These are phyloP conservation scores for Colletotrichum graminicola DNA, from an alignment of 2,329 filamentous ascomycete species.

Conservation along the genomic window DNA sequence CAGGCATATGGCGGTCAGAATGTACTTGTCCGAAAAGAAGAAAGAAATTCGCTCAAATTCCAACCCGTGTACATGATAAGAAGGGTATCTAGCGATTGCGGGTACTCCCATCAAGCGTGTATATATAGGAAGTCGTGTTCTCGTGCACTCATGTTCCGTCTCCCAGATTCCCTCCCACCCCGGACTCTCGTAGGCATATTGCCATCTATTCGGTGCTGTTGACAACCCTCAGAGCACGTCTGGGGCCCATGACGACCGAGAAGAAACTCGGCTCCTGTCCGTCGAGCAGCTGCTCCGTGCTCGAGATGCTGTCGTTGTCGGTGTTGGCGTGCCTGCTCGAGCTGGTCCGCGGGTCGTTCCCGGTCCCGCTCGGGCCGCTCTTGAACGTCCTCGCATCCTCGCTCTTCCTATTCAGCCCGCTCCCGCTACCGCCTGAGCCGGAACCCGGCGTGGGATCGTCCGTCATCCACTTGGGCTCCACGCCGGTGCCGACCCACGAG, in stretches of 20 bases:
- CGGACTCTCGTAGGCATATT: background rate
- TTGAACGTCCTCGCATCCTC: conserved; percentile 35
- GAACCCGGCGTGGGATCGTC: conserved; percentile 45
- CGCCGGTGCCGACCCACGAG: conserved; percentile 50
- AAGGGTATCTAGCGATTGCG: conserved; percentile 41
- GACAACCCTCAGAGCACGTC: conserved; percentile 76
- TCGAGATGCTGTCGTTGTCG: conserved; percentile 48
- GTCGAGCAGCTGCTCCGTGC: conserved; percentile 68
- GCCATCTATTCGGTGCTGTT: conserved; percentile 59
- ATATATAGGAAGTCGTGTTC: conserved; percentile 28
- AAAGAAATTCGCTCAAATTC: background rate
- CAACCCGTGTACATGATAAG: conserved; percentile 20
- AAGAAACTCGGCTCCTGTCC: conserved; percentile 79
- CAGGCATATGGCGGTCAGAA: background rate
- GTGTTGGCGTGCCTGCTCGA: conserved; percentile 45
- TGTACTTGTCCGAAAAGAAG: too few relatives aligned
- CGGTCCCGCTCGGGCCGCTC: conserved; percentile 34
- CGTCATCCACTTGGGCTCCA: conserved; percentile 49
- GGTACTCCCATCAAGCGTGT: background rate
- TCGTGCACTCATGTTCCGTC: background rate
- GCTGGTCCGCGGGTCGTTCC: conserved; percentile 40
- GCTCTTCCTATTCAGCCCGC: conserved; percentile 43
- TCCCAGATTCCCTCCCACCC: too few relatives aligned
- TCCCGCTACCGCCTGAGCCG: conserved; percentile 43
- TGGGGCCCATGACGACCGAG: conserved; percentile 75